Evolutionary conservation across 768 basidiomycete genomes (phyloP).

Genomic region (Artomyces pyxidatus): DNA sequence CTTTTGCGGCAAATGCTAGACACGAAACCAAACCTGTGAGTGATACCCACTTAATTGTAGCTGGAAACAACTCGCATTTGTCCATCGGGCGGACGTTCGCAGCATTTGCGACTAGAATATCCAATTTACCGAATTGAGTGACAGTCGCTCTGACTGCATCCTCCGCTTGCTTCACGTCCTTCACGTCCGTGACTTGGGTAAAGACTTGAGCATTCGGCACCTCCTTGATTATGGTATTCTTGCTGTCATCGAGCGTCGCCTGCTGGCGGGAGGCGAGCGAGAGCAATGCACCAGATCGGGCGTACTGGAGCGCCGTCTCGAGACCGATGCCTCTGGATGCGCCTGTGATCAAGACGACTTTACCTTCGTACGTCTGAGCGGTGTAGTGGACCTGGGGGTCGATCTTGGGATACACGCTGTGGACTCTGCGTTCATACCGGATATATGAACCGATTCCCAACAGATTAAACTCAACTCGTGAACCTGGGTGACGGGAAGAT

Average conservation of each 20-base stretch:
- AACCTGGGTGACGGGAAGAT: no score
- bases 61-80: neutral
- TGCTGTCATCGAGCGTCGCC: constrained; percentile 17
- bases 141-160: constrained; percentile 18
- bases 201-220: constrained; percentile 12
- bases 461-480: no score
- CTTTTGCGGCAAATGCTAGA: neutral
- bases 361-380: constrained; percentile 15
- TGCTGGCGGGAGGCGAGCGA: constrained; percentile 17
- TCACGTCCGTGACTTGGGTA: constrained; percentile 20
- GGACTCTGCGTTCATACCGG: no score
- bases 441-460: no score
- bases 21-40: no score
- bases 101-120: constrained; percentile 24
- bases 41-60: no score
- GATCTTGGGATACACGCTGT: constrained; percentile 20
- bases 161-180: constrained; percentile 15
- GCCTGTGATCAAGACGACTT: constrained; percentile 23
- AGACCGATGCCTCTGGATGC: constrained; percentile 22
- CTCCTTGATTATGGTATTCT: constrained; percentile 13
- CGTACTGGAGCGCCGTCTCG: constrained; percentile 19
- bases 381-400: constrained; percentile 16
- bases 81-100: constrained; percentile 4
- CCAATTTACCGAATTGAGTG: constrained; percentile 20
- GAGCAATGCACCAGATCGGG: constrained; percentile 22